Evolutionary conservation across 2,329 filamentous ascomycete genomes (phyloP).

Genomic region (Fusarium mangiferae): DNA sequence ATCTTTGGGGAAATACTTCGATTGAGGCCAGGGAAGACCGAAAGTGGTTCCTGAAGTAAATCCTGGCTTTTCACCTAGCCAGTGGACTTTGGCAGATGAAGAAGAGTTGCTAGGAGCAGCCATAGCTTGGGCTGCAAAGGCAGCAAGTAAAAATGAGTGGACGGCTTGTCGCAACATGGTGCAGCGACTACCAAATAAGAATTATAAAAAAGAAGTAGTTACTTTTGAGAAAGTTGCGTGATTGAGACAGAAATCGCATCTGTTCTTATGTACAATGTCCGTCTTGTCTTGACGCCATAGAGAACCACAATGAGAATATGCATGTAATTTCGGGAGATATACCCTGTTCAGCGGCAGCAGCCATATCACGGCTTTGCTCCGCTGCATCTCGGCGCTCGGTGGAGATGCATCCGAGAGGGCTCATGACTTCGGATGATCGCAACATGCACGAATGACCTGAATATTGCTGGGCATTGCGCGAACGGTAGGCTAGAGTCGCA

Average conservation of each 20-base stretch:
- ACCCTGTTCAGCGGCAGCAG: slow-evolving; percentile 14
- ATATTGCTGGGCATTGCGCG: background rate
- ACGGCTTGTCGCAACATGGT: slow-evolving; percentile 36
- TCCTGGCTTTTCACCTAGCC: slow-evolving; percentile 53
- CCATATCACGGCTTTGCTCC: slow-evolving; percentile 7
- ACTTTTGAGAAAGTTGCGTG: background rate
- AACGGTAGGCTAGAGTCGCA: background rate
- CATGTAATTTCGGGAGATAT: slow-evolving; percentile 31
- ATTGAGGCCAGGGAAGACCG: slow-evolving; percentile 56
- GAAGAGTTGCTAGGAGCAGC: slow-evolving; percentile 31
- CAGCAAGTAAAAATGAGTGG: slow-evolving; percentile 33
- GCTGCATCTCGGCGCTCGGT: slow-evolving; percentile 23
- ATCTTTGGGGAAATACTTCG: slow-evolving; percentile 50
- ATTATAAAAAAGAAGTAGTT: background rate
- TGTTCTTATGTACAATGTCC: slow-evolving; percentile 13
- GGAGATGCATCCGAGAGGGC: background rate
- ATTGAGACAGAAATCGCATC: background rate
- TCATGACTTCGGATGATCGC: background rate
- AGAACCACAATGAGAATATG: slow-evolving; percentile 28
- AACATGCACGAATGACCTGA: background rate
- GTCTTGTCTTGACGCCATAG: slow-evolving; percentile 26
- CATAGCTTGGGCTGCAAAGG: slow-evolving; percentile 14
- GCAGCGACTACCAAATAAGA: slow-evolving; percentile 19
- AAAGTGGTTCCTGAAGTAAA: slow-evolving; percentile 54
- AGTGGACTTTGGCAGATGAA: slow-evolving; percentile 46